Evolutionary conservation across 169 alveolate genomes (phyloP).

Genomic region (Perkinsus chesapeaki): DNA sequence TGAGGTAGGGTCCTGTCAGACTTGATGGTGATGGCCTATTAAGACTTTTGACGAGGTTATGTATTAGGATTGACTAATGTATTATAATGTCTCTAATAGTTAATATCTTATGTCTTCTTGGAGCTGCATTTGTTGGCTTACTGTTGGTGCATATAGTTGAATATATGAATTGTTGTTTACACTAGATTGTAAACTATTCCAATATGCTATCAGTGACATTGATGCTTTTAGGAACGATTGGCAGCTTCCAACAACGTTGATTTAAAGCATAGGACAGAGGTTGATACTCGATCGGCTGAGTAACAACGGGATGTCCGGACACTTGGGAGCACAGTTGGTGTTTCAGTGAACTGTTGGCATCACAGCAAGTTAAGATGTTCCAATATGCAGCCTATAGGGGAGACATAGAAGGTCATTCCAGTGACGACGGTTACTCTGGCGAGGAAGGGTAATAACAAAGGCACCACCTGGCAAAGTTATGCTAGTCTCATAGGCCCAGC

Average conservation of each 20-base stretch:
- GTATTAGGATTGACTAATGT: no score
- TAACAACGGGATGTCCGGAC: neutral
- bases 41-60: no score
- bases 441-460: neutral
- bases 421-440: neutral
- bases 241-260: neutral
- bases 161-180: no score
- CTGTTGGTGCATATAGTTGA: no score
- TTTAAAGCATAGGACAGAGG: neutral
- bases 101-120: no score
- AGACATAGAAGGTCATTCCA: neutral
- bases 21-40: neutral
- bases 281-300: neutral
- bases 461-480: neutral
- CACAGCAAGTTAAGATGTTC: neutral
- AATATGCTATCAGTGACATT: neutral
- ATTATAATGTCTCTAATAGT: no score
- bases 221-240: neutral
- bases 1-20: neutral
- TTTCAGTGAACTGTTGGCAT: neutral
- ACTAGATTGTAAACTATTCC: neutral
- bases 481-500: neutral
- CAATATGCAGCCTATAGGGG: neutral
- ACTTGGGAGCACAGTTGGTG: neutral
- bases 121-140: no score